Evolutionary conservation across 2,329 filamentous ascomycete genomes (phyloP).

Genomic region (Bimuria novae-zelandiae): DNA sequence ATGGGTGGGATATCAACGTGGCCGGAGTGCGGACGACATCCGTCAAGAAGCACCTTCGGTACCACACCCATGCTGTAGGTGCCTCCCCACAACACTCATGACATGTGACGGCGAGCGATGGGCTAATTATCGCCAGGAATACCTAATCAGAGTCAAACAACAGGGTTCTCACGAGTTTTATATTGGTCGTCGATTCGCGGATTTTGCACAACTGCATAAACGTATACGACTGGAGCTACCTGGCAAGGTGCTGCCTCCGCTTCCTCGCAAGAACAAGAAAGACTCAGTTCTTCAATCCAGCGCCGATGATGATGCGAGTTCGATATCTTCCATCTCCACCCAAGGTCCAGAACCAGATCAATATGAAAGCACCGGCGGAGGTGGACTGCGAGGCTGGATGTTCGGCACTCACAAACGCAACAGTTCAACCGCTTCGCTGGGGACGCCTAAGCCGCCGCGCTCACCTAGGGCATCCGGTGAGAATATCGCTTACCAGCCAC

Average conservation of each 20-base stretch:
- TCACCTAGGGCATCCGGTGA: constrained; percentile 43
- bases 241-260: constrained; percentile 81
- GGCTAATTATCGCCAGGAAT: constrained; percentile 64
- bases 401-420: constrained; percentile 49
- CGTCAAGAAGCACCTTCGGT: constrained; percentile 82
- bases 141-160: constrained; percentile 82
- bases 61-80: constrained; percentile 87
- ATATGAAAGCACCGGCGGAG: constrained; percentile 36
- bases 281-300: constrained; percentile 65
- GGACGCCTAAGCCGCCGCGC: constrained; percentile 15
- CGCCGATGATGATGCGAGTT: constrained; percentile 73
- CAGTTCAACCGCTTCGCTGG: constrained; percentile 47
- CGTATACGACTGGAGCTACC: constrained; percentile 82
- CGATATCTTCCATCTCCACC: constrained; percentile 79
- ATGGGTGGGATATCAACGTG: constrained; percentile 97
- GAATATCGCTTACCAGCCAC: constrained; percentile 35
- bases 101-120: not conserved
- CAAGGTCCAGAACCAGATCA: constrained; percentile 54
- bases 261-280: constrained; percentile 91
- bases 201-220: constrained; percentile 82
- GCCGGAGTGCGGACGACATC: constrained; percentile 81
- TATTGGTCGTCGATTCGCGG: constrained; percentile 83
- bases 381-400: constrained; percentile 52
- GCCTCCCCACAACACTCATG: too few species aligned
- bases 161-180: constrained; percentile 76